These are phyloP conservation scores for Arthrinium phaeospermum DNA, from an alignment of 2,329 filamentous ascomycete genomes.

Conservation along the genomic window DNA sequence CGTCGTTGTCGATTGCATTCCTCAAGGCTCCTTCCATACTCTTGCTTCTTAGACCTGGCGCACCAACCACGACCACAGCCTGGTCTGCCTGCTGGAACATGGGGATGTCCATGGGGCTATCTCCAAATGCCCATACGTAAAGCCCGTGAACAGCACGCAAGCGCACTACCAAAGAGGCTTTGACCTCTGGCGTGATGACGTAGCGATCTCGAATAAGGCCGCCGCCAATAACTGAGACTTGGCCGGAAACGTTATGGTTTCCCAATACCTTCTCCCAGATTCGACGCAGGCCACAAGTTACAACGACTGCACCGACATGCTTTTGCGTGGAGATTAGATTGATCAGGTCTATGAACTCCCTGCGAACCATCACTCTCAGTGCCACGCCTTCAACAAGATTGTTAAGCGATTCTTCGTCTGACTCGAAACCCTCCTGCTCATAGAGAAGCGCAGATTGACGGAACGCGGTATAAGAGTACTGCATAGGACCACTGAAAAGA, in stretches of 20 bases:
- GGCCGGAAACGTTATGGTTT: not conserved
- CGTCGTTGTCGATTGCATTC: conserved; percentile 45
- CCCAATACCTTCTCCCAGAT: not conserved
- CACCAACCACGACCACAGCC: conserved; percentile 61
- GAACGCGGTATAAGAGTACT: no score
- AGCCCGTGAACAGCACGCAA: conserved; percentile 42
- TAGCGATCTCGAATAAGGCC: not conserved
- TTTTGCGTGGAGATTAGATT: not conserved
- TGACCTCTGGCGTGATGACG: conserved; percentile 57
- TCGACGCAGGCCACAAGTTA: not conserved
- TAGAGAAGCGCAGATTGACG: no score
- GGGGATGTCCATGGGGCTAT: conserved; percentile 61
- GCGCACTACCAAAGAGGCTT: conserved; percentile 51
- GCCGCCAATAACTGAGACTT: not conserved
- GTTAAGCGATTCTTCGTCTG: not conserved
- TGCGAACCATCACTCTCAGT: not conserved
- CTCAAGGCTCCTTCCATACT: conserved; percentile 56
- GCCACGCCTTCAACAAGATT: not conserved
- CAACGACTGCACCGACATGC: not conserved
- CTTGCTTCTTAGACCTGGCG: conserved; percentile 49
- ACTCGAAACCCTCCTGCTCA: not conserved
- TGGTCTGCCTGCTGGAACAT: conserved; percentile 62
- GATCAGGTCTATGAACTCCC: not conserved
- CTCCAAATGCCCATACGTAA: conserved; percentile 63
- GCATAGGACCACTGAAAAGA: no score